Evolutionary conservation across 805 yeast genomes (phyloP).

Genomic region (Metschnikowia reukaufii): DNA sequence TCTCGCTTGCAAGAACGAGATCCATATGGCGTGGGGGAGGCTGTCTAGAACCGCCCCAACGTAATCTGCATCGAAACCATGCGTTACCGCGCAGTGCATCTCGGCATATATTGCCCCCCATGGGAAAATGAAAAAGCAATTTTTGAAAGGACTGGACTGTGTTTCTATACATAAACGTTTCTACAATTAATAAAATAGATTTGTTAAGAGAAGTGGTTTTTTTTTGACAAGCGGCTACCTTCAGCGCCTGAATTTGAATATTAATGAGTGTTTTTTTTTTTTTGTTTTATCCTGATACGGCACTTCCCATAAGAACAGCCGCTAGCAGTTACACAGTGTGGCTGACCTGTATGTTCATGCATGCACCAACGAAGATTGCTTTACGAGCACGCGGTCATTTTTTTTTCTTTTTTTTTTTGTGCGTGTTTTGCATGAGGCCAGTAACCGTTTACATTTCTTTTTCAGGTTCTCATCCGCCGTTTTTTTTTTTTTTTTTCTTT

Average conservation of each 20-base stretch:
- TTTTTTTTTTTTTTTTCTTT: not conserved
- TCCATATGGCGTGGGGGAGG: not conserved
- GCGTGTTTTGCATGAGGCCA: not conserved
- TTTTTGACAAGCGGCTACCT: too few relatives aligned
- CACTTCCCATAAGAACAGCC: not conserved
- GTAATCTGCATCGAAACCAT: not conserved
- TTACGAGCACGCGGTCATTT: constrained; percentile 5
- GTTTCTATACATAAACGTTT: not conserved
- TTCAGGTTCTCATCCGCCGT: too few relatives aligned
- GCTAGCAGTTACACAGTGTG: not conserved
- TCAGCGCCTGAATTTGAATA: too few relatives aligned
- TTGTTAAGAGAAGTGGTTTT: too few relatives aligned
- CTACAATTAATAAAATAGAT: too few relatives aligned
- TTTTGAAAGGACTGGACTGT: not conserved
- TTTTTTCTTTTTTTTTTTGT: not conserved
- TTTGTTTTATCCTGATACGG: too few relatives aligned
- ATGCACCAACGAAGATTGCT: constrained; percentile 3
- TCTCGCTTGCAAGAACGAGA: too few relatives aligned
- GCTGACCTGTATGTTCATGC: not conserved
- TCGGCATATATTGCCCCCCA: not conserved
- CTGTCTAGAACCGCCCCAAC: not conserved
- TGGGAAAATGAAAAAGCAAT: not conserved
- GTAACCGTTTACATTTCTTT: not conserved
- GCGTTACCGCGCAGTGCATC: not conserved
- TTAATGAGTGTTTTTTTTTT: too few relatives aligned